phyloP scores from a whole-genome alignment of 1,284 basidiomycete genomes.

The Ustilago loliicola region DNA sequence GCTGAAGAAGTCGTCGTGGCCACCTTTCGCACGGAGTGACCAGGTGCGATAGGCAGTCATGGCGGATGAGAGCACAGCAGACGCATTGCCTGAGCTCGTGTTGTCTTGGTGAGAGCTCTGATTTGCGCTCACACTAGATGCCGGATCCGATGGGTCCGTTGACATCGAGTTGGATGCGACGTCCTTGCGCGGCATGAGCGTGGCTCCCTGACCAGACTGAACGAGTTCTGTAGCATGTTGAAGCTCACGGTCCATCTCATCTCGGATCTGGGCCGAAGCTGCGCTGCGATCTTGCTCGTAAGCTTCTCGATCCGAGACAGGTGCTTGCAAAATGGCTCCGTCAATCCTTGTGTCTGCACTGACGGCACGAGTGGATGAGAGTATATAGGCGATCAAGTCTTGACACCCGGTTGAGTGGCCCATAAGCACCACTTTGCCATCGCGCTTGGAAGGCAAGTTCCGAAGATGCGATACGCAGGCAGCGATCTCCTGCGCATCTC shows the following conservation, averaged over 20 bases:
- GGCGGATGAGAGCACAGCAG: constrained; percentile 48
- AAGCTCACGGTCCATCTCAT: constrained; percentile 30
- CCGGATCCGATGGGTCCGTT: constrained; percentile 22
- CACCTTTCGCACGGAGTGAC: constrained; percentile 55
- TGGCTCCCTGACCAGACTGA: constrained; percentile 11
- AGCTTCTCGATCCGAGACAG: constrained; percentile 64
- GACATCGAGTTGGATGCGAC: constrained; percentile 3
- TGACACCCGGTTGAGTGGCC: constrained; percentile 69
- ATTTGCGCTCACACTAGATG: background rate
- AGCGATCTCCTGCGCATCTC: constrained; percentile 64
- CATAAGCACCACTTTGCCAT: constrained; percentile 60
- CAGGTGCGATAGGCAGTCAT: constrained; percentile 65
- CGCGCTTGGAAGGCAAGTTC: constrained; percentile 10
- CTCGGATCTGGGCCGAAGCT: background rate
- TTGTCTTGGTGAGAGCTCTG: background rate
- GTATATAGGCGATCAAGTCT: constrained; percentile 59
- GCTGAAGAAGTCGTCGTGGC: constrained; percentile 67
- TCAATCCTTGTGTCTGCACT: constrained; percentile 28
- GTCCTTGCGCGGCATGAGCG: constrained; percentile 33
- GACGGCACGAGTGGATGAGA: constrained; percentile 13
- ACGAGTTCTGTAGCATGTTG: constrained; percentile 32
- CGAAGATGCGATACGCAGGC: constrained; percentile 48
- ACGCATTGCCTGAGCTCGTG: constrained; percentile 34
- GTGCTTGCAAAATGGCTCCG: constrained; percentile 65
- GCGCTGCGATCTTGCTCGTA: constrained; percentile 36